phyloP scores from a whole-genome alignment of 1,139 yeast species.

The Nadsonia commutata region DNA sequence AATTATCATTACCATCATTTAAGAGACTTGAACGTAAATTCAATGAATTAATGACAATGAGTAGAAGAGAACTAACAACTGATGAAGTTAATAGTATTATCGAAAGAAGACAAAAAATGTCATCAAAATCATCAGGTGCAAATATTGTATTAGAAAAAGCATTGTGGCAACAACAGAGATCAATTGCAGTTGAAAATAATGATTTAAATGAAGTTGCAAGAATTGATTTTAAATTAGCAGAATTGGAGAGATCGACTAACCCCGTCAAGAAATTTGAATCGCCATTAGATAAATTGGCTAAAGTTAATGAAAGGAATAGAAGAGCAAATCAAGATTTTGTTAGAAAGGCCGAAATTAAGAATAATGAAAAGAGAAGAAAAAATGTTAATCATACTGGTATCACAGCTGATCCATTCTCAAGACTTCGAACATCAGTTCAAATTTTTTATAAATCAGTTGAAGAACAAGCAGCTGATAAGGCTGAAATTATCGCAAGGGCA shows the following conservation, averaged over 20 bases:
- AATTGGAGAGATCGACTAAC: constrained; percentile 21
- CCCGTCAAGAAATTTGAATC: constrained; percentile 11
- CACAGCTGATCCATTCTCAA: constrained; percentile 72
- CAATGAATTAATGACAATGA: constrained; percentile 45
- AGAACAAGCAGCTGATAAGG: constrained; percentile 10
- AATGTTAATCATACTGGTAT: constrained; percentile 29
- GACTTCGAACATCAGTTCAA: constrained; percentile 75
- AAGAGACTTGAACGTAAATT: constrained; percentile 56
- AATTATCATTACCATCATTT: constrained; percentile 44
- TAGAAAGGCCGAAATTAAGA: constrained; percentile 63
- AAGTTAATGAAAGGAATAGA: constrained; percentile 70
- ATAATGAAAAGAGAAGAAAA: constrained; percentile 42
- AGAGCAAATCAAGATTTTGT: constrained; percentile 63
- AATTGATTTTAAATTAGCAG: constrained; percentile 38
- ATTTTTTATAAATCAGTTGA: constrained; percentile 46
- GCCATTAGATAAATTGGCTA: constrained; percentile 31
- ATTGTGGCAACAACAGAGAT: constrained; percentile 55
- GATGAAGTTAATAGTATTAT: constrained; percentile 71
- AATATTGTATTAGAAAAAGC: constrained; percentile 71
- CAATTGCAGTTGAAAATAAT: constrained; percentile 58
- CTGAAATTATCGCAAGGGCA: constrained; percentile 12
- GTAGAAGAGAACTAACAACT: constrained; percentile 52
- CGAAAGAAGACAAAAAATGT: constrained; percentile 49
- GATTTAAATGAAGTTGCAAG: constrained; percentile 37
- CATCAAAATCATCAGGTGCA: constrained; percentile 44